These are phyloP conservation scores for Coniella vitis DNA, from an alignment of 2,329 filamentous ascomycete species.

Conservation along the genomic window DNA sequence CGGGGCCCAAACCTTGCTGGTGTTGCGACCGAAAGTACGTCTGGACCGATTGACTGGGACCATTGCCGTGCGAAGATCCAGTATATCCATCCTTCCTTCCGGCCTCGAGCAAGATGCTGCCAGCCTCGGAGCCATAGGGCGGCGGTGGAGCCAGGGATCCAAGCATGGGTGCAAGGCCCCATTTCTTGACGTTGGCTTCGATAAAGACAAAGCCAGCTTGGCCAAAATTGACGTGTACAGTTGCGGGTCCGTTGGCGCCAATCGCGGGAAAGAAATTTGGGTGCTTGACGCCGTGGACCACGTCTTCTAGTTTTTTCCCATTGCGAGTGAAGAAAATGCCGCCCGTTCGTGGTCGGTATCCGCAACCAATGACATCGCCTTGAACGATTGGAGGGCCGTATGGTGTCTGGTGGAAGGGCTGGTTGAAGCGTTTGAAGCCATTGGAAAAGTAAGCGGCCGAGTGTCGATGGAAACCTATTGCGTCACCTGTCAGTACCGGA, in stretches of 20 bases:
- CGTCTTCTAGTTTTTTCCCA: conserved; percentile 93
- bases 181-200: conserved; percentile 99
- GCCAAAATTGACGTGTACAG: conserved; percentile 93
- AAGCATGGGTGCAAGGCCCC: conserved; percentile 93
- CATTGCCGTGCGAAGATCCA: conserved; percentile 28
- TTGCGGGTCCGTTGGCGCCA: conserved; percentile 89
- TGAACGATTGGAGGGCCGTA: conserved; percentile 85
- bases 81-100: conserved; percentile 59
- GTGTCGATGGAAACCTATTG: conserved; percentile 77
- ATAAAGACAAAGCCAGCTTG: conserved; percentile 98
- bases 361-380: conserved; percentile 92
- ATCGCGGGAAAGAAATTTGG: conserved; percentile 98
- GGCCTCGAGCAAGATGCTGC: conserved; percentile 87
- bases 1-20: conserved; percentile 40
- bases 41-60: conserved; percentile 42
- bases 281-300: conserved; percentile 83
- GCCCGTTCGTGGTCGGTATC: conserved; percentile 88
- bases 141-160: conserved; percentile 91
- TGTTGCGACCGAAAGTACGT: conserved; percentile 30
- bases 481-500: neutral
- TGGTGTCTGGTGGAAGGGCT: conserved; percentile 72
- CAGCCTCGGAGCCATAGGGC: conserved; percentile 94
- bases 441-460: conserved; percentile 88
- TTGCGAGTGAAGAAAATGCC: conserved; percentile 98
- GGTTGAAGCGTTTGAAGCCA: conserved; percentile 82